phyloP scores from a whole-genome alignment of 306 rosid genomes.

The Pueraria montana region DNA sequence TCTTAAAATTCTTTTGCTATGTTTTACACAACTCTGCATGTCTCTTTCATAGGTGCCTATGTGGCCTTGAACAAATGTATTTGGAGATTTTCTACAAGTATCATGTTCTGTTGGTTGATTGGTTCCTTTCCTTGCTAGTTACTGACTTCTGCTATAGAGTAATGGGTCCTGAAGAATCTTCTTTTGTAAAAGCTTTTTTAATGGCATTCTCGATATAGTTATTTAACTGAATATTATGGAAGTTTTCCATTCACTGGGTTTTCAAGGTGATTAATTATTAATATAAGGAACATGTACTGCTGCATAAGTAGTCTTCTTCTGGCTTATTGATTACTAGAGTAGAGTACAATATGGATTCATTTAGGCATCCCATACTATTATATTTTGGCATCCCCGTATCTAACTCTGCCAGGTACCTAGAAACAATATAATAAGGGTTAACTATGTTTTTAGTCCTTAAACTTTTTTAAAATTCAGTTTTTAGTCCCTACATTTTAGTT shows the following conservation, averaged over 20 bases:
- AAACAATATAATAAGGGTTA: no score
- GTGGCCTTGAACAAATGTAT: conserved; percentile 1
- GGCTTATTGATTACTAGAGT: neutral
- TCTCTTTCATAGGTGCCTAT: neutral
- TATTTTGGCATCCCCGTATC: no score
- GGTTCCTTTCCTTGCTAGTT: neutral
- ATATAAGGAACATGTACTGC: neutral
- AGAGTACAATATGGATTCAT: conserved; percentile 12
- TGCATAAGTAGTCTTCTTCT: neutral
- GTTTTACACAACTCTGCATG: neutral
- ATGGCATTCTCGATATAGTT: no score
- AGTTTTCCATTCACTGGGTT: neutral
- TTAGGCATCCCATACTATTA: neutral
- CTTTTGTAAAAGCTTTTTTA: no score
- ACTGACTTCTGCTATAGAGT: neutral
- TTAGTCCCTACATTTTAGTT: no score
- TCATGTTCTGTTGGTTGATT: neutral
- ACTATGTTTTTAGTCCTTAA: no score
- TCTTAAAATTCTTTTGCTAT: conserved; percentile 1
- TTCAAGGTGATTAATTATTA: neutral
- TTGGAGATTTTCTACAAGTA: neutral
- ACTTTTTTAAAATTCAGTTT: no score
- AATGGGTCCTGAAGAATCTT: neutral
- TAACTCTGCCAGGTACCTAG: no score
- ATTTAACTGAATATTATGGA: neutral